phyloP scores from a whole-genome alignment of 768 basidiomycete genomes.

The Dentipellis sp. region DNA sequence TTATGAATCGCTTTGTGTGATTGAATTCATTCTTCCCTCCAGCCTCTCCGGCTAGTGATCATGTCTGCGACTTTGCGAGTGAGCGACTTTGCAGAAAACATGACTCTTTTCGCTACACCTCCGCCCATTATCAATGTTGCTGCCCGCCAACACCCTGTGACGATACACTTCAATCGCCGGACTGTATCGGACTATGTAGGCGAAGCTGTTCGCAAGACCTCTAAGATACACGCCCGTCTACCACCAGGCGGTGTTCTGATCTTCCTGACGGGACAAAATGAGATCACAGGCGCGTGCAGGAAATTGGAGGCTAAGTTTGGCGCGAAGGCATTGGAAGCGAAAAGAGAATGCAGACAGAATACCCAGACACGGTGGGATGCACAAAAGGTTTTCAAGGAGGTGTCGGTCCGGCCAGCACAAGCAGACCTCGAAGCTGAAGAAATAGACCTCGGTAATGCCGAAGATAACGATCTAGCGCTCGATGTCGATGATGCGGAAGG shows the following conservation, averaged over 20 bases:
- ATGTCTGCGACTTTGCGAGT: slow-evolving; percentile 98
- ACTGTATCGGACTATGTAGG: slow-evolving; percentile 83
- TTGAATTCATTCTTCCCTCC: neutral
- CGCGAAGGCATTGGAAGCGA: slow-evolving; percentile 46
- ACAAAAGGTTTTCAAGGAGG: slow-evolving; percentile 4
- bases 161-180: slow-evolving; percentile 83
- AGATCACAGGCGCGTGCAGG: slow-evolving; percentile 80
- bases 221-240: slow-evolving; percentile 86
- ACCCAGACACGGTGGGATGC: slow-evolving; percentile 4
- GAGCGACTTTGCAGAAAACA: slow-evolving; percentile 86
- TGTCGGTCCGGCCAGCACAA: slow-evolving; percentile 17
- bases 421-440: slow-evolving; percentile 80
- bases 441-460: slow-evolving; percentile 50
- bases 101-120: slow-evolving; percentile 63
- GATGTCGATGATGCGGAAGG: slow-evolving; percentile 56
- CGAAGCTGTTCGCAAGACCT: slow-evolving; percentile 84
- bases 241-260: slow-evolving; percentile 91
- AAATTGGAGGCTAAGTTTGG: slow-evolving; percentile 76
- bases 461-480: slow-evolving; percentile 44
- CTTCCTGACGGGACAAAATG: slow-evolving; percentile 93
- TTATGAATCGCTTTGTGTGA: neutral
- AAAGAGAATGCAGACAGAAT: slow-evolving; percentile 28
- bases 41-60: slow-evolving; percentile 89
- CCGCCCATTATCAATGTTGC: slow-evolving; percentile 91
- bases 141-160: slow-evolving; percentile 92